Evolutionary conservation across 164 flowering plant genomes (phyloP).

Genomic region (Euptelea pleiosperma): DNA sequence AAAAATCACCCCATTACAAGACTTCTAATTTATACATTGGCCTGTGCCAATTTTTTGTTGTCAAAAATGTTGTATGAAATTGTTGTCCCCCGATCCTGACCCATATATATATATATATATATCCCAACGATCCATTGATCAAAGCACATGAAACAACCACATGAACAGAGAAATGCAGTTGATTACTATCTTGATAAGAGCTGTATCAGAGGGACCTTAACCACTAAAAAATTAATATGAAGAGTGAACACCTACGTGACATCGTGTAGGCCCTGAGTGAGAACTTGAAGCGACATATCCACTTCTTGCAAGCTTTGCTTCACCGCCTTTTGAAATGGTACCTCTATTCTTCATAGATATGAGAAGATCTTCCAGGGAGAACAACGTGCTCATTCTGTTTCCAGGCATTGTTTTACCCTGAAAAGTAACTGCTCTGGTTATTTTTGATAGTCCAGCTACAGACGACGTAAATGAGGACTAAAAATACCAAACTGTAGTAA

Average conservation of each 20-base stretch:
- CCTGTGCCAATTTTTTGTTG: too few relatives aligned
- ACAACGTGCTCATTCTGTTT: conserved; percentile 16
- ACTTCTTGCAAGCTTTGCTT: conserved; percentile 30
- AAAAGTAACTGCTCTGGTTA: not conserved
- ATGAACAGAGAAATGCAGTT: not conserved
- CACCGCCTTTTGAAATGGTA: conserved; percentile 14
- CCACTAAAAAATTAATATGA: not conserved
- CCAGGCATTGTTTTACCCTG: conserved; percentile 23
- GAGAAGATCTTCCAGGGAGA: conserved; percentile 55
- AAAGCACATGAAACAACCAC: not conserved
- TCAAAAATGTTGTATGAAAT: too few relatives aligned
- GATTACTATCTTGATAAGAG: not conserved
- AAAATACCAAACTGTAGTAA: not conserved
- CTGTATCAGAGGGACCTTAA: too few relatives aligned
- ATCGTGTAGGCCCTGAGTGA: conserved; percentile 25
- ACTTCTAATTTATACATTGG: too few relatives aligned
- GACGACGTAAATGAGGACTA: not conserved
- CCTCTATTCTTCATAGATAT: conserved; percentile 26
- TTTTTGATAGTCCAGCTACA: not conserved
- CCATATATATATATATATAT: too few relatives aligned
- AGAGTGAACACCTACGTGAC: conserved; percentile 41
- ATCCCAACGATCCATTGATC: not conserved
- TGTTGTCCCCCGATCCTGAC: too few relatives aligned
- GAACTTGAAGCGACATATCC: conserved; percentile 28
- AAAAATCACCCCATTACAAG: too few relatives aligned